Evolutionary conservation across 768 basidiomycete genomes (phyloP), one percentile per base, ranked within the genome.

Genomic region (Boletus vermiculosoides): DNA sequence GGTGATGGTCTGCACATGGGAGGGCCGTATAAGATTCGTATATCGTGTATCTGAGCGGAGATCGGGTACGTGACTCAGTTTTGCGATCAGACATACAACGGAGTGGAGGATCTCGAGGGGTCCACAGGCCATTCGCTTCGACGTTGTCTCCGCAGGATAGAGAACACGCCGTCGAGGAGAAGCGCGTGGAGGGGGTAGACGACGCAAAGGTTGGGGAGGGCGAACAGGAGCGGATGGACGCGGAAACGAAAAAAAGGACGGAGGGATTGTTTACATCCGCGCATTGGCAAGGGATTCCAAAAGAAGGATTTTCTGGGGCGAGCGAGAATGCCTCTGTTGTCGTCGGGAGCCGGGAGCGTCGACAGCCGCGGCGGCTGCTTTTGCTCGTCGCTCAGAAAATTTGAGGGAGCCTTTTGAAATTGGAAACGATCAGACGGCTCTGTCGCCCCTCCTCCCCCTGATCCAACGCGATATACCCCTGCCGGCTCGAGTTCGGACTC

Each of bases 201-300:
- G 47, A 36, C 34, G 54, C 31, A 34, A 37, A 49, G 45, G 30
- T 28, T 44, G 57, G 56, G 34, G 36, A 48, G 45, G 49, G n/a
- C 8, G 56, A 52, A 31, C 50, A 55, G 33, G 60, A 58, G 59
- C 59, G 59, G 58, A 63, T 61, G 58, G 57, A 56, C 59, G 64
- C 70, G 63, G 70, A 70, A 63, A 64, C 54, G 64, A 71, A 70
- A 66, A 36, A 62, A 69, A 61, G 52, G 58, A 57, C 60, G 59
- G 58, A 59, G 52, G 52, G 45, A 56, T 50, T 48, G 60, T 62
- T 71, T 70, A 56, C 70, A 72, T 73, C 70, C 70, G 71, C 59
- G 42, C 62, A 66, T 55, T 62, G 65, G 59, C 66, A 63, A 55
- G 57, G 46, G 52, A 62, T 61, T 54, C 58, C 57, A 59, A 66